Evolutionary conservation across 208 protist genomes (phyloP).

Genomic region (Trypanosomatidae sp.): DNA sequence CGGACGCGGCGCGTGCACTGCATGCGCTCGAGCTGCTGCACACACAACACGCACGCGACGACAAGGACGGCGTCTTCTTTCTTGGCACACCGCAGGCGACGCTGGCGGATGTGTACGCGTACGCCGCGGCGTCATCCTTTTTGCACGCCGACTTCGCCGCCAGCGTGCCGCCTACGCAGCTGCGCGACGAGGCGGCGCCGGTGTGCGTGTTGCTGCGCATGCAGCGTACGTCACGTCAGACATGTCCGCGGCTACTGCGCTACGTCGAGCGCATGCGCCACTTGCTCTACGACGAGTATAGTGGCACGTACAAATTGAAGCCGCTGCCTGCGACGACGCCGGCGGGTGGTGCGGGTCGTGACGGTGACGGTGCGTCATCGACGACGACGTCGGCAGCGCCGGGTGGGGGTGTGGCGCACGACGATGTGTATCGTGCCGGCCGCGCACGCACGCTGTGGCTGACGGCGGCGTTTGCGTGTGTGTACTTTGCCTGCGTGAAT

Average conservation of each 20-base stretch:
- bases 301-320: constrained; percentile 45
- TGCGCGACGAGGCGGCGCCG: background rate
- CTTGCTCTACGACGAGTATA: constrained; percentile 70
- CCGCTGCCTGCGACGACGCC: too few relatives aligned
- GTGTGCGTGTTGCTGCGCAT: constrained; percentile 4
- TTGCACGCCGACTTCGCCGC: constrained; percentile 51
- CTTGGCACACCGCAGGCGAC: constrained; percentile 39
- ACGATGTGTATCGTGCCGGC: constrained; percentile 39
- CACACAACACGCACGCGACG: constrained; percentile 6
- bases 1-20: constrained; percentile 25
- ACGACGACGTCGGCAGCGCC: too few relatives aligned
- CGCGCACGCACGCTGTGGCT: constrained; percentile 28
- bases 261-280: constrained; percentile 65
- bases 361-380: too few relatives aligned
- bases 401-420: constrained; percentile 3
- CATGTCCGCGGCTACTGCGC: constrained; percentile 36
- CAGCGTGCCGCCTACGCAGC: background rate
- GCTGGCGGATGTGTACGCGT: constrained; percentile 51
- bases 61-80: constrained; percentile 43
- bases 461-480: constrained; percentile 32
- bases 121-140: constrained; percentile 54
- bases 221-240: constrained; percentile 23
- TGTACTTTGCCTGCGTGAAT: constrained; percentile 65
- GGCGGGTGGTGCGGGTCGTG: background rate
- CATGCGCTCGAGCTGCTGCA: constrained; percentile 33